Conservation (phyloP, 768 basidiomycete species). For the Trametes cingulata region DNA sequence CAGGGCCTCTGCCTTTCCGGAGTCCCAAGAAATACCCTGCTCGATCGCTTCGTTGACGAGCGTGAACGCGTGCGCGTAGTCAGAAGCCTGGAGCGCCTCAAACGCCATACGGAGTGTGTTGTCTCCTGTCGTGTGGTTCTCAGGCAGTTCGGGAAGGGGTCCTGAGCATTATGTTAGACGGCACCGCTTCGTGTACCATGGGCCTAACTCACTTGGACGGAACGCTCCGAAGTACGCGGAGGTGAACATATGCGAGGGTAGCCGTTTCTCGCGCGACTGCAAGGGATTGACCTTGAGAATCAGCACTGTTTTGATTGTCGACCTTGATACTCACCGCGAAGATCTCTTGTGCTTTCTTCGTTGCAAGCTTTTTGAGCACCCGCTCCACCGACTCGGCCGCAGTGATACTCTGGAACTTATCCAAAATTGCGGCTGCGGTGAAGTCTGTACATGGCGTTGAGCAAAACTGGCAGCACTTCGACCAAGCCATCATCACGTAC, state of each 20-base stretch:
- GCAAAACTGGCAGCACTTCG: not conserved
- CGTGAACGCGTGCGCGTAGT: constrained; percentile 80
- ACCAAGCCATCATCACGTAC: constrained; percentile 40
- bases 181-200: not conserved
- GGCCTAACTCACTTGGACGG: constrained; percentile 68
- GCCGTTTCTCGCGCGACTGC: constrained; percentile 71
- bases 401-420: constrained; percentile 82
- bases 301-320: not conserved
- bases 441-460: constrained; percentile 59
- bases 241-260: constrained; percentile 91
- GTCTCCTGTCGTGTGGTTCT: constrained; percentile 77
- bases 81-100: constrained; percentile 79
- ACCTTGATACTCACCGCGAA: constrained; percentile 50
- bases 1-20: constrained; percentile 80
- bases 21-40: constrained; percentile 79
- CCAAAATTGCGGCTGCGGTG: constrained; percentile 94
- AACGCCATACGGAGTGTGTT: constrained; percentile 77
- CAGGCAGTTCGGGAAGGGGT: constrained; percentile 70
- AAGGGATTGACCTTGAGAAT: not conserved
- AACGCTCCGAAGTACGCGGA: constrained; percentile 97
- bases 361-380: constrained; percentile 83
- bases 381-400: constrained; percentile 85
- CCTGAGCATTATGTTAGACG: constrained; percentile 39
- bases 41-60: constrained; percentile 83
- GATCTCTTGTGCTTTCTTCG: constrained; percentile 71